These are phyloP conservation scores for Pugionium cornutum DNA, from an alignment of 345 rosid species.

Conservation along the genomic window DNA sequence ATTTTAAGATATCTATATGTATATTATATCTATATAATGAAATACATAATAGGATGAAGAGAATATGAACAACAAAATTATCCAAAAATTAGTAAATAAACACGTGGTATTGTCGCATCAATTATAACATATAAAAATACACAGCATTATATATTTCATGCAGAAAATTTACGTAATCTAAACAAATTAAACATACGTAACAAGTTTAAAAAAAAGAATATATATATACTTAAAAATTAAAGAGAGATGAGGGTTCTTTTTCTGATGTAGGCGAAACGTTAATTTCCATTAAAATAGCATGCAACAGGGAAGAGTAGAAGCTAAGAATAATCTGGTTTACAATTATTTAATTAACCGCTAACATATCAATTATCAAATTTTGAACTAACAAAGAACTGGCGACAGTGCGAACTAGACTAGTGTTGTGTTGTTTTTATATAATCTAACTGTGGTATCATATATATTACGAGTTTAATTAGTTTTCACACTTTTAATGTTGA, in stretches of 20 bases:
- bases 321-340: conserved; percentile 52
- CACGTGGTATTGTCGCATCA: too few relatives aligned
- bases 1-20: too few relatives aligned
- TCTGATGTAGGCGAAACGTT: conserved; percentile 69
- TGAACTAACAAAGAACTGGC: background rate
- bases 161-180: background rate
- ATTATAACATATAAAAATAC: too few relatives aligned
- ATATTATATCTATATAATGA: too few relatives aligned
- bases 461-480: background rate
- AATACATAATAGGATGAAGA: too few relatives aligned
- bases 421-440: background rate
- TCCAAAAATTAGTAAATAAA: too few relatives aligned
- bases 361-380: background rate
- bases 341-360: conserved; percentile 6
- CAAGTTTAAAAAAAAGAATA: background rate
- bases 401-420: conserved; percentile 6
- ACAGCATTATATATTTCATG: background rate
- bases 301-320: conserved; percentile 60
- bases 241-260: conserved; percentile 69
- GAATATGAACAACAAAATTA: too few relatives aligned
- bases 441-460: background rate
- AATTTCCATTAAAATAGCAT: conserved; percentile 45
- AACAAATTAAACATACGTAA: conserved; percentile 9
- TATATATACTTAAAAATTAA: background rate
- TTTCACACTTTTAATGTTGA: background rate